Evolutionary conservation across 495 filamentous ascomycete genomes (phyloP).

Genomic region (Aspergillus conjunctus): DNA sequence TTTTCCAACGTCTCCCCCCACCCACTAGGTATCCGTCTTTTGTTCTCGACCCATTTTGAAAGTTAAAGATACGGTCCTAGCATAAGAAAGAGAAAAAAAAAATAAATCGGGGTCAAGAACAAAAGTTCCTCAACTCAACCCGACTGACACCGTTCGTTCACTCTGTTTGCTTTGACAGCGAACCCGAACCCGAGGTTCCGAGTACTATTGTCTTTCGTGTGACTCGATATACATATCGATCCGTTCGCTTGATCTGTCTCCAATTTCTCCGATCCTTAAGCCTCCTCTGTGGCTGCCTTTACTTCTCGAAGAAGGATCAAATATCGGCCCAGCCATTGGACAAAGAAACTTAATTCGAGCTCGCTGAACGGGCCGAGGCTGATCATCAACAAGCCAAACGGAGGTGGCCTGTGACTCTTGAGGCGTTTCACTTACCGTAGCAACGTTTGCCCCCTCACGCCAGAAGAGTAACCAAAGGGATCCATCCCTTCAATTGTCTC

Average conservation of each 20-base stretch:
- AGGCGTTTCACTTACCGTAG: slow-evolving; percentile 17
- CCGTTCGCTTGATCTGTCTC: slow-evolving; percentile 15
- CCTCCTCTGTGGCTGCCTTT: neutral
- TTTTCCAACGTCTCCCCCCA: neutral
- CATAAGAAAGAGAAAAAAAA: neutral
- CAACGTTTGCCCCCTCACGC: slow-evolving; percentile 27
- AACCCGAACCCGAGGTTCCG: slow-evolving; percentile 13
- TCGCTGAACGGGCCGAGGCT: slow-evolving; percentile 1
- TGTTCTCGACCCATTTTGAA: neutral
- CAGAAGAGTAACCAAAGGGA: slow-evolving; percentile 22
- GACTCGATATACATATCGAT: slow-evolving; percentile 20
- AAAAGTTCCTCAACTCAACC: neutral
- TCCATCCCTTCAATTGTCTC: slow-evolving; percentile 17
- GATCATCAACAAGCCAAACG: slow-evolving; percentile 12
- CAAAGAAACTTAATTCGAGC: slow-evolving; percentile 22
- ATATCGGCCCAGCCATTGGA: slow-evolving; percentile 9
- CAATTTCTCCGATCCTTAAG: neutral
- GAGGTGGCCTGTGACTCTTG: neutral
- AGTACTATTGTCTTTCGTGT: slow-evolving; percentile 19
- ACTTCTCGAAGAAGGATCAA: slow-evolving; percentile 1
- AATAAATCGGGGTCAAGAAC: neutral
- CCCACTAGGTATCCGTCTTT: neutral
- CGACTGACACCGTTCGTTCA: slow-evolving; percentile 1
- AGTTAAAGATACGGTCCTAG: neutral
- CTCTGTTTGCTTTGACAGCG: slow-evolving; percentile 25